Base-by-base conservation (phyloP, 371 early-diverging fungal genomes). In the Mucor circinelloides region DNA sequence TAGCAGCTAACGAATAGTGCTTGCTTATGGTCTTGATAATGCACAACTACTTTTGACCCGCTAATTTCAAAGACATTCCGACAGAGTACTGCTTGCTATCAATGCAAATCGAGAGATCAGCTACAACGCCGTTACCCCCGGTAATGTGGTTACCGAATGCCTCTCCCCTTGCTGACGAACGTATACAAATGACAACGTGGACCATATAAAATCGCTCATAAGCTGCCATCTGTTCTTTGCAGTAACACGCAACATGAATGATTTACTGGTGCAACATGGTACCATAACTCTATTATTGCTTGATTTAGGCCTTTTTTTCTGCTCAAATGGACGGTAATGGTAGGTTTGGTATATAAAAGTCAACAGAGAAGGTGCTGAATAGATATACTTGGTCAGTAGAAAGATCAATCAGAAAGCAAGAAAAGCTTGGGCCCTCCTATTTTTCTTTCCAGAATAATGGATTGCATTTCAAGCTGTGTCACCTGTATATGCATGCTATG, bases 181-280 rank as follows among this genome's bases (percentile, higher is more conserved):
- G 40, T n/a, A 40, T 21, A n/a, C 15, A 58, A 58, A 34, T 58
- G 58, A 21, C 58, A 58, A 58, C 58, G 58, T 58, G 58, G 58
- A 36, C 58, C 13, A 58, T 34, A 32, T 0, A 32, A 58, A 58
- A 58, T 36, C 58, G 23, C 38, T 58, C 25, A 58, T 36, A 58
- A 23, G 58, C 19, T 34, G 23, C 21, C 21, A 21, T 36, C 21
- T 31, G 17, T 17, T 56, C 21, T 21, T 46, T 52, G 52, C 52
- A 52, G 23, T 52, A 15, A 52, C 52, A 52, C 52, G 25, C 13
- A 27, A 27, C 15, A 52, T 23, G 27, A 13, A 27, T 52, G 27
- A 25, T 52, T 52, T 52, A 9, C 52, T 52, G 5, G 58, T 58
- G 8, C 36, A 58, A 58, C 58, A 58, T 36, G 7, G 36, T 23